Base-by-base conservation (phyloP, 805 yeast species). In the Kodamaea sagamina region DNA sequence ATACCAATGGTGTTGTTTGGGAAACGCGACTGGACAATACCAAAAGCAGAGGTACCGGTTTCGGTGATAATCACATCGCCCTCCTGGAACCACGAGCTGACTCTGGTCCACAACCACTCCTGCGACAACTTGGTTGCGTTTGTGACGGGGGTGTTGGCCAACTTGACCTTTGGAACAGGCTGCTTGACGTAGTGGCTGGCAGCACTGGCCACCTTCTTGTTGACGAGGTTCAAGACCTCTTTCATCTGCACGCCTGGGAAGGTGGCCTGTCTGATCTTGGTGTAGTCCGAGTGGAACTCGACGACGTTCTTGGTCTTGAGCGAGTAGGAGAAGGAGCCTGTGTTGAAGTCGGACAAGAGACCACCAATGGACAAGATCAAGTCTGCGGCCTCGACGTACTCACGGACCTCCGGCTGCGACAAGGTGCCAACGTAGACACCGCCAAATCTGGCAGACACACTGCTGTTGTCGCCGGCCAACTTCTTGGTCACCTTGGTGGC, bases 11-110 rank as follows among this genome's bases (percentile, higher is more conserved):
- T 48, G 39, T 61, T 51, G 41, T 56, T 53, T 12, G 70, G 70
- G 47, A 50, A 62, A 26, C 51, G 43, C 12, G 65, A 52, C 51
- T 63, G 68, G 31, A 63, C 48, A 15, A 64, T 62, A 39, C 70
- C 70, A 43, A 64, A 64, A 3, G 67, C 58, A 11, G 68, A 61
- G 10, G 70, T 64, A 39, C 70, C 70, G 15, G 70, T 64, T 44
- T 64, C 70, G 21, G 67, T 58, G 39, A 64, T 46, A 19, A 64
- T 57, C 37, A 63, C 51, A 44, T 64, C 70, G 17, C 65, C 68
- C 32, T 58, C 59, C 39, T 50, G 44, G 36, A 64, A 60, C 59
- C 61, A 64, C 3, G 50, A 35, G 12, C 61, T 50, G 22, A 63
- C 49, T 26, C 52, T 51, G 18, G 58, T 48, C 70, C 70, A 64